These are phyloP conservation scores for Crucihimalaya himalaica DNA, from an alignment of 345 rosid species.

Conservation along the genomic window DNA sequence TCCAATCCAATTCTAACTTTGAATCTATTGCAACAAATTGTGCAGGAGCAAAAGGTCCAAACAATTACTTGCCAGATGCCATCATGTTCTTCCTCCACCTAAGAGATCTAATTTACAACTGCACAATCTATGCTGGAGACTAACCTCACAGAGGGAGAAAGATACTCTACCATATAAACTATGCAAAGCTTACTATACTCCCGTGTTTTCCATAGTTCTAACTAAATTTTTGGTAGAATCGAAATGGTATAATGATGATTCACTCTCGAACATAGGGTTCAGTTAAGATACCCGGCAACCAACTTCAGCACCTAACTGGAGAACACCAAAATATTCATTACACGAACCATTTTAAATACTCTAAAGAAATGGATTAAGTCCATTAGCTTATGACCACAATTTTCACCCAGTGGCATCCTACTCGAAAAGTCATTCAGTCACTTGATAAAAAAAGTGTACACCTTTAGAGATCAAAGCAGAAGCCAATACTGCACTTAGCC, in stretches of 20 bases:
- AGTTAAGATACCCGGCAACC: not conserved
- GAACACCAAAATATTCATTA: not conserved
- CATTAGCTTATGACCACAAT: not conserved
- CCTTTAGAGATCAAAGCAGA: not conserved
- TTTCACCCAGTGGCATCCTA: not conserved
- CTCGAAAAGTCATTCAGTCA: not conserved
- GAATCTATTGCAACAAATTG: not conserved
- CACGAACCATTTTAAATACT: not conserved
- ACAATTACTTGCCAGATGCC: not conserved
- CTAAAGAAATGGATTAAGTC: not conserved
- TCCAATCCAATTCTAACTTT: not conserved
- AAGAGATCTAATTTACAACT: not conserved
- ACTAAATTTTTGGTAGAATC: not conserved
- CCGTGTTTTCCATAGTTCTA: not conserved
- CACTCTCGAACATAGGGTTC: not conserved
- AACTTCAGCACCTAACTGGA: not conserved
- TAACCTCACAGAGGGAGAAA: not conserved
- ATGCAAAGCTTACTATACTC: not conserved
- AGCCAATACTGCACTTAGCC: slow-evolving; percentile 7
- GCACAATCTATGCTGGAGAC: slow-evolving; percentile 1
- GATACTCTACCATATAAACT: not conserved
- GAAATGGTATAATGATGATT: not conserved
- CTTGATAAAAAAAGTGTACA: not conserved
- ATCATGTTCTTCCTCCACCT: slow-evolving; percentile 13
- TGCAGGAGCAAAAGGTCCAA: not conserved